These are phyloP conservation scores for Acacia concinna DNA, from an alignment of 331 rosid species.

Conservation along the genomic window DNA sequence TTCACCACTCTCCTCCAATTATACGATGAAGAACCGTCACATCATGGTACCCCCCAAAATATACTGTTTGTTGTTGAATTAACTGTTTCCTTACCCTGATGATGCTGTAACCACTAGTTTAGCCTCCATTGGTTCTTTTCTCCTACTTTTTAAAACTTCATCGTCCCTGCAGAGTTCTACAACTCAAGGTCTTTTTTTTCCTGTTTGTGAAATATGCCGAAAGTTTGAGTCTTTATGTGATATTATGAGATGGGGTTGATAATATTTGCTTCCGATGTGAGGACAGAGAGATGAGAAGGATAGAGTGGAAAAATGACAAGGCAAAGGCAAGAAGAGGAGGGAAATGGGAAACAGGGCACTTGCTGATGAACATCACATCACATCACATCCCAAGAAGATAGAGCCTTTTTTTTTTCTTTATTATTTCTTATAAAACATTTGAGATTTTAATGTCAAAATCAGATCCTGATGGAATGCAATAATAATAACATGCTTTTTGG, in stretches of 20 bases:
- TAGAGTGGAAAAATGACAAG: background rate
- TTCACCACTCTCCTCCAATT: conserved; percentile 20
- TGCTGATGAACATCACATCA: background rate
- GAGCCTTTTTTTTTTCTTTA: background rate
- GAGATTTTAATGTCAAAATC: conserved; percentile 21
- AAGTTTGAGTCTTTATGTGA: background rate
- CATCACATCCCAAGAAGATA: background rate
- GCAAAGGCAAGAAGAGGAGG: background rate
- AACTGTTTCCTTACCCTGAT: background rate
- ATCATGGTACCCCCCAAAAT: conserved; percentile 14
- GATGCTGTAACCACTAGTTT: conserved; percentile 25
- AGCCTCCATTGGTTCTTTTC: conserved; percentile 5
- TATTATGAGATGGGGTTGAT: background rate
- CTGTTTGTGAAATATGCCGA: background rate
- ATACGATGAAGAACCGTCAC: conserved; percentile 41
- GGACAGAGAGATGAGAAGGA: background rate
- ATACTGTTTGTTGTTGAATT: conserved; percentile 14
- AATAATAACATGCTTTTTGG: conserved; percentile 40
- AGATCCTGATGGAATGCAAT: conserved; percentile 10
- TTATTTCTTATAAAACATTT: background rate
- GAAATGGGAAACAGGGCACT: background rate
- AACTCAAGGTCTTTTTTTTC: background rate
- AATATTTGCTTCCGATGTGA: background rate
- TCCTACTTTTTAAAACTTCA: conserved; percentile 24
- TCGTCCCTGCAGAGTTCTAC: background rate